Evolutionary conservation across 129 eudicot genomes (phyloP).

Genomic region (Artemisia annua): DNA sequence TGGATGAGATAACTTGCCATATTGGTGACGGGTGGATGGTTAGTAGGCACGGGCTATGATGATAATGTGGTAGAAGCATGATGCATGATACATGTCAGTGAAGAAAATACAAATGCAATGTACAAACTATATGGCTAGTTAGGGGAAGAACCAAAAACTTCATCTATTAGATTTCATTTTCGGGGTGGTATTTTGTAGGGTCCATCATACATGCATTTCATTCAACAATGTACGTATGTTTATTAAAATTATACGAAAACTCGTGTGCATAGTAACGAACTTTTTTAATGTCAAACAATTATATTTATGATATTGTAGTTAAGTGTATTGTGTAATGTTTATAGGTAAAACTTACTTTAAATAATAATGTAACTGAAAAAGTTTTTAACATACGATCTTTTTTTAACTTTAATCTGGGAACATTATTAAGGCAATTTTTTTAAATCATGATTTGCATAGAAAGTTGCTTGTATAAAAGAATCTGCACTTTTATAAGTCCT

Average conservation of each 20-base stretch:
- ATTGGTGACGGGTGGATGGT: conserved; percentile 31
- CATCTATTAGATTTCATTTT: conserved; percentile 2
- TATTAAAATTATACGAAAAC: background rate
- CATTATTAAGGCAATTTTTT: too few relatives aligned
- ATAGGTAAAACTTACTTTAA: too few relatives aligned
- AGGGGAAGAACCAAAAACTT: conserved; percentile 17
- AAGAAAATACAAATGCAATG: conserved; percentile 35
- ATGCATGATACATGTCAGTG: conserved; percentile 33
- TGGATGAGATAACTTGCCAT: conserved; percentile 15
- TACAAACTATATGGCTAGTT: conserved; percentile 21
- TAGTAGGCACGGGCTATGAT: conserved; percentile 30
- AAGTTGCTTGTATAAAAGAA: too few relatives aligned
- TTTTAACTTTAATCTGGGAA: too few relatives aligned
- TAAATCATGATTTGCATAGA: too few relatives aligned
- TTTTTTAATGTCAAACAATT: too few relatives aligned
- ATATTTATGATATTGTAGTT: too few relatives aligned
- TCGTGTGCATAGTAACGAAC: too few relatives aligned
- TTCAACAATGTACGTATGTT: background rate
- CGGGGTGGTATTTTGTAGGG: conserved; percentile 24
- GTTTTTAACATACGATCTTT: too few relatives aligned
- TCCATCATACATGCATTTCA: conserved; percentile 23
- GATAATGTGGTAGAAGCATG: conserved; percentile 25
- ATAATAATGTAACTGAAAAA: too few relatives aligned
- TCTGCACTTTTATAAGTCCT: too few relatives aligned
- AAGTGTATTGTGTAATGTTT: too few relatives aligned